phyloP scores from a whole-genome alignment of 2,329 filamentous ascomycete genomes.

The Byssochlamys sp. region DNA sequence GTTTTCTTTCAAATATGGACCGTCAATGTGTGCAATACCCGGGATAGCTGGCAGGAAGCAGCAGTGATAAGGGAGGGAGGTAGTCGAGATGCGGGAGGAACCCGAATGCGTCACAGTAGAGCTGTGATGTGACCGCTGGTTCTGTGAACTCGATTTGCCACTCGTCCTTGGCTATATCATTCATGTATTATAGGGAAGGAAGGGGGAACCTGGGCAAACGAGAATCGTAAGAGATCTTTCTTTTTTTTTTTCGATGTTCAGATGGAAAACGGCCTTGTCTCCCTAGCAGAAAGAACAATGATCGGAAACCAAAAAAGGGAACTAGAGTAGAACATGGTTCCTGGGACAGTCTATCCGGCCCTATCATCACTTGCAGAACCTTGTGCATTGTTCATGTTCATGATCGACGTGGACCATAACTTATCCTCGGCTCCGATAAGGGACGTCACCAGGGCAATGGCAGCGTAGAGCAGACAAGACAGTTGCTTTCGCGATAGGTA shows the following conservation, averaged over 20 bases:
- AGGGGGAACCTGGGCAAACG: not conserved
- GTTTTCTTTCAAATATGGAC: not conserved
- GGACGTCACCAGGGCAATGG: not conserved
- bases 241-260: not conserved
- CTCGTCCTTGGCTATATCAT: not conserved
- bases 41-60: not conserved
- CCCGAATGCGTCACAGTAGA: not conserved
- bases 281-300: not conserved
- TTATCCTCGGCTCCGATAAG: not conserved
- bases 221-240: not conserved
- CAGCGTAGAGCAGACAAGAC: too few species aligned
- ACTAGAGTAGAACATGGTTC: not conserved
- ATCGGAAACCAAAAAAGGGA: not conserved
- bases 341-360: not conserved
- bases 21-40: not conserved
- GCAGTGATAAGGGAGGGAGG: not conserved
- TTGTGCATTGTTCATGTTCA: not conserved
- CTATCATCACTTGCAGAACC: not conserved
- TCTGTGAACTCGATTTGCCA: not conserved
- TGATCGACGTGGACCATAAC: not conserved
- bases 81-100: not conserved
- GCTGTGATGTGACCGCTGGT: not conserved
- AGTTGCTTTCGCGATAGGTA: not conserved
- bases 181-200: not conserved
- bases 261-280: not conserved